phyloP scores from a whole-genome alignment of 2,329 filamentous ascomycete species.

The Penicillium sp. region DNA sequence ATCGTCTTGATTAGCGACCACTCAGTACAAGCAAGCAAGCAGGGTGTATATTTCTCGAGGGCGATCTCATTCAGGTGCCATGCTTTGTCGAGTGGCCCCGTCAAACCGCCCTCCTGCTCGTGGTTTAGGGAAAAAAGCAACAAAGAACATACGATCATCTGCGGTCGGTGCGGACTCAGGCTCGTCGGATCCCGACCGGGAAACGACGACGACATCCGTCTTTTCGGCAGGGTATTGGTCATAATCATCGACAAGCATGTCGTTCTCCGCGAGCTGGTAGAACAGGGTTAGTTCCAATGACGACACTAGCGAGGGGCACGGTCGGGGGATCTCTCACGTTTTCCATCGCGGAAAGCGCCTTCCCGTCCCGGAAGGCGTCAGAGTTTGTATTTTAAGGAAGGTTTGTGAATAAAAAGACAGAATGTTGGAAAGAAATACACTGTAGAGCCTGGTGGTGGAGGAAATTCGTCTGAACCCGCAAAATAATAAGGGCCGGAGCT shows the following conservation, averaged over 20 bases:
- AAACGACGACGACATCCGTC: slow-evolving; percentile 61
- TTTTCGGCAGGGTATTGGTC: slow-evolving; percentile 61
- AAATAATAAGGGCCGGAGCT: slow-evolving; percentile 21
- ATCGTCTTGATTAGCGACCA: slow-evolving; percentile 5
- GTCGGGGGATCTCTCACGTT: slow-evolving; percentile 38
- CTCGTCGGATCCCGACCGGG: slow-evolving; percentile 59
- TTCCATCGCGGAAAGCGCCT: slow-evolving; percentile 45
- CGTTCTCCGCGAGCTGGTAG: slow-evolving; percentile 54
- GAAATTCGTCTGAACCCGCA: slow-evolving; percentile 22
- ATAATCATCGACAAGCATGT: slow-evolving; percentile 61
- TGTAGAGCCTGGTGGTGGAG: slow-evolving; percentile 17
- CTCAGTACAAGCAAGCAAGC: neutral
- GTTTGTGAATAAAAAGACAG: slow-evolving; percentile 5
- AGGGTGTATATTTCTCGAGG: neutral
- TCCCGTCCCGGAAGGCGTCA: slow-evolving; percentile 30
- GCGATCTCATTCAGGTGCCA: neutral
- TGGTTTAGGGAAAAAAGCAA: slow-evolving; percentile 6
- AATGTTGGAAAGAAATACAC: slow-evolving; percentile 9
- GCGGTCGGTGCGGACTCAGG: slow-evolving; percentile 56
- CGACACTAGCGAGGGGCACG: slow-evolving; percentile 31
- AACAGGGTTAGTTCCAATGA: slow-evolving; percentile 27
- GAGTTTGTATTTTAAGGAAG: slow-evolving; percentile 19
- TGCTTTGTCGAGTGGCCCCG: neutral
- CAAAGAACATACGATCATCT: slow-evolving; percentile 53
- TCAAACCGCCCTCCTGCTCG: neutral